A percentile compares a stretch with the other conserved stretches of the same genome.
Evolutionary conservation across 2,329 filamentous ascomycete species (phyloP).

Genomic region (Venturiaceae sp.): DNA sequence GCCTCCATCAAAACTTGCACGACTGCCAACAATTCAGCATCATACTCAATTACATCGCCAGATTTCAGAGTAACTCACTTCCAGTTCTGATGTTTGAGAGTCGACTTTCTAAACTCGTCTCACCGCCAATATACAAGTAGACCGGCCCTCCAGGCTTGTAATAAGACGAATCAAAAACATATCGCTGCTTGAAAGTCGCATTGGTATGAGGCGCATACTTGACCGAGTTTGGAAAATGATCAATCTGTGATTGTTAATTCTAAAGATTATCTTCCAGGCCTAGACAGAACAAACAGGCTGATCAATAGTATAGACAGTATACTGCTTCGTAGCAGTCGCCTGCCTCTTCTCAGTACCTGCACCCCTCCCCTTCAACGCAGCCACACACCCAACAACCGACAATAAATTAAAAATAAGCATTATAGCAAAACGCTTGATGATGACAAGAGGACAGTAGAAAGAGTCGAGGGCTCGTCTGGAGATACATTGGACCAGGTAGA

Average conservation of each 20-base stretch:
- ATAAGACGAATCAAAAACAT: constrained; percentile 44
- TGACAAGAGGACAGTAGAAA: not conserved
- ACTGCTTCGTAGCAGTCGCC: not conserved
- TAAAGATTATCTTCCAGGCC: not conserved
- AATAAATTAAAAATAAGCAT: not conserved
- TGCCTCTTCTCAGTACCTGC: not conserved
- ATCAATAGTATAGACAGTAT: not conserved
- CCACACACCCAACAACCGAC: not conserved
- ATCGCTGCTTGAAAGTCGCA: constrained; percentile 45
- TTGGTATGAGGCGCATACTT: constrained; percentile 32
- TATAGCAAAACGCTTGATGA: not conserved
- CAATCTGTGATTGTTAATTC: constrained; percentile 22
- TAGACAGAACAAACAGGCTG: not conserved
- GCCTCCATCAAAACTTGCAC: constrained; percentile 45
- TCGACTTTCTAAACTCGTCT: constrained; percentile 27
- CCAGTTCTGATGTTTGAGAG: constrained; percentile 32
- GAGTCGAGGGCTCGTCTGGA: not conserved
- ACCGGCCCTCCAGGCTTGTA: constrained; percentile 45
- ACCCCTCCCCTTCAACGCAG: not conserved
- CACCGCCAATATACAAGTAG: constrained; percentile 38
- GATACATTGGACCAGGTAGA: not conserved
- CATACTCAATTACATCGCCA: not conserved
- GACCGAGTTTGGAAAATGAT: constrained; percentile 35
- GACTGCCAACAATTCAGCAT: constrained; percentile 16
- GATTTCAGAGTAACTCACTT: constrained; percentile 8